phyloP scores from a whole-genome alignment of 768 basidiomycete genomes.

The Psilocybe cubensis region DNA sequence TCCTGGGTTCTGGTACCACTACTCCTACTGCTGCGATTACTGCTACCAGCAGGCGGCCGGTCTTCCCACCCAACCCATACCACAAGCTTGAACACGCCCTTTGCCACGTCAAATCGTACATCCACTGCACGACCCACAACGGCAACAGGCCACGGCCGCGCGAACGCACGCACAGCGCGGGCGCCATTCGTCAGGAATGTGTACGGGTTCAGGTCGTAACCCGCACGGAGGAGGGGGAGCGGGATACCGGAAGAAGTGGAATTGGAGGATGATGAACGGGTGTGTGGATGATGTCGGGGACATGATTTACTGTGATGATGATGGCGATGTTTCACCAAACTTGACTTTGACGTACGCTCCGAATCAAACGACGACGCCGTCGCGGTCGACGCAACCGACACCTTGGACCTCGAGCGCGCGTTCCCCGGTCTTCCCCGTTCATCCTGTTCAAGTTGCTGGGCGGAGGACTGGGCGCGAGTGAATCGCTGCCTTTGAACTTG shows the following conservation, averaged over 20 bases:
- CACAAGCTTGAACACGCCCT: conserved; percentile 70
- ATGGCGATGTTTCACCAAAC: neutral
- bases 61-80: conserved; percentile 60
- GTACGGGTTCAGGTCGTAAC: conserved; percentile 52
- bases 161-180: conserved; percentile 83
- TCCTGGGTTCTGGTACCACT: too few relatives aligned
- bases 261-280: neutral
- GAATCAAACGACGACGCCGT: neutral
- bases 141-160: conserved; percentile 79
- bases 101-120: conserved; percentile 76
- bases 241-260: neutral
- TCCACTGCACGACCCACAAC: conserved; percentile 69
- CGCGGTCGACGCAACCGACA: neutral
- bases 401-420: neutral
- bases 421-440: neutral
- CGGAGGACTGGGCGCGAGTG: too few relatives aligned
- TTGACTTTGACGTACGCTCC: neutral
- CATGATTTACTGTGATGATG: neutral
- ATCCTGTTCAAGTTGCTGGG: neutral
- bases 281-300: neutral
- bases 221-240: conserved; percentile 3
- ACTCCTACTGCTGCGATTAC: conserved; percentile 28
- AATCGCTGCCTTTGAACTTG: neutral
- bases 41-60: conserved; percentile 8
- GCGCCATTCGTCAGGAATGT: conserved; percentile 86